Evolutionary conservation across 192 early-diverging fungal genomes (phyloP).

Genomic region (Cladochytrium replicatum): DNA sequence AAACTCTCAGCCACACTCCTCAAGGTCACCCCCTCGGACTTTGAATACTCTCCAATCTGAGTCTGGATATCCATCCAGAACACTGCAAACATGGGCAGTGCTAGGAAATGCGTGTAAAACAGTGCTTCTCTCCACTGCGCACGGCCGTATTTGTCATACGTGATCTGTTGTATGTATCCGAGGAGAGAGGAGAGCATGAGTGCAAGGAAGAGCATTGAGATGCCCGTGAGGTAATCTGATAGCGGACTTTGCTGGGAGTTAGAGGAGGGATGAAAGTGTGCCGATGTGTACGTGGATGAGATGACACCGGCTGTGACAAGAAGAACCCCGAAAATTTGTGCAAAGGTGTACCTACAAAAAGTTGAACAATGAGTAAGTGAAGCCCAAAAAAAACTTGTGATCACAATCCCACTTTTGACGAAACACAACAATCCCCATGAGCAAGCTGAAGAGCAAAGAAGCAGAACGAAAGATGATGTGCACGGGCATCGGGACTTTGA

Average conservation of each 20-base stretch:
- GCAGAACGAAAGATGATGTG: slow-evolving; percentile 87
- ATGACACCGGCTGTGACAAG: slow-evolving; percentile 72
- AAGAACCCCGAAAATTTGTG: slow-evolving; percentile 50
- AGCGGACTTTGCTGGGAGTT: background rate
- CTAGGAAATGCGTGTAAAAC: slow-evolving; percentile 77
- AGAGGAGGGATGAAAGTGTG: background rate
- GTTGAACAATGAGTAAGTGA: slow-evolving; percentile 3
- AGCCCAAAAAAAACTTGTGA: background rate
- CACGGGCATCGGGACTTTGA: slow-evolving; percentile 72
- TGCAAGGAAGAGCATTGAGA: slow-evolving; percentile 55
- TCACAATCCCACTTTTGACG: slow-evolving; percentile 47
- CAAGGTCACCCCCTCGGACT: slow-evolving; percentile 34
- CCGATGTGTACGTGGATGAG: slow-evolving; percentile 43
- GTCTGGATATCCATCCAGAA: slow-evolving; percentile 57
- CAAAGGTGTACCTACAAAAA: slow-evolving; percentile 28
- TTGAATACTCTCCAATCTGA: slow-evolving; percentile 47
- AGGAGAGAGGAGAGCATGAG: slow-evolving; percentile 69
- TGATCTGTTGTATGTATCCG: slow-evolving; percentile 73
- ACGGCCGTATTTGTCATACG: slow-evolving; percentile 64
- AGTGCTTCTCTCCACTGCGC: slow-evolving; percentile 84
- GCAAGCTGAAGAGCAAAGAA: slow-evolving; percentile 75
- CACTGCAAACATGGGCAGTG: slow-evolving; percentile 68
- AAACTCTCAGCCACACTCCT: slow-evolving; percentile 10
- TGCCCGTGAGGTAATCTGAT: slow-evolving; percentile 53
- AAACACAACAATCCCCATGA: slow-evolving; percentile 50